Conservation (phyloP, 305 asterid genomes). For the Fraxinus dipetala region DNA sequence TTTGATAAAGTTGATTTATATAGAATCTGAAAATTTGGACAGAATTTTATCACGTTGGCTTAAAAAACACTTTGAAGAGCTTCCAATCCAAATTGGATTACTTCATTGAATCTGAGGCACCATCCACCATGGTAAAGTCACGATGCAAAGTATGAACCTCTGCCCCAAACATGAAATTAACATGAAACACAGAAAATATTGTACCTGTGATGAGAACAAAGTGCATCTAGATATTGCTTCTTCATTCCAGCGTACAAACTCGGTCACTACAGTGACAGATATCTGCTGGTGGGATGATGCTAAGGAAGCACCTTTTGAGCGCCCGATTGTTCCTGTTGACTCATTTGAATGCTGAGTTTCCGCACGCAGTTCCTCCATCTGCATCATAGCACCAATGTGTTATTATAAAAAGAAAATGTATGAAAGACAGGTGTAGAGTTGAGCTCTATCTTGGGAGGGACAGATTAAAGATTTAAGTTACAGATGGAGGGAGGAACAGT, state of each 20-base stretch:
- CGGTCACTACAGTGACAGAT: slow-evolving; percentile 92
- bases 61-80: neutral
- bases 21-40: neutral
- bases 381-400: slow-evolving; percentile 25
- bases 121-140: neutral
- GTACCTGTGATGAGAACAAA: slow-evolving; percentile 82
- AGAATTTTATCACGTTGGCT: neutral
- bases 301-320: slow-evolving; percentile 86
- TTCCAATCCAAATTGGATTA: slow-evolving; percentile 1
- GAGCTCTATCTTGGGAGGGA: neutral
- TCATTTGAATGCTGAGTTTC: slow-evolving; percentile 76
- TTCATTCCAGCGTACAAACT: slow-evolving; percentile 98
- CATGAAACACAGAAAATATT: slow-evolving; percentile 16
- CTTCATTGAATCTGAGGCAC: neutral
- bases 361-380: slow-evolving; percentile 94
- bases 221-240: slow-evolving; percentile 90
- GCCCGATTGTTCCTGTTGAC: slow-evolving; percentile 85
- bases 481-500: slow-evolving; percentile 21
- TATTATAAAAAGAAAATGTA: slow-evolving; percentile 10
- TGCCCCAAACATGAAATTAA: neutral
- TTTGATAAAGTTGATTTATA: neutral
- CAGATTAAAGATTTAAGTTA: slow-evolving; percentile 4
- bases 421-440: neutral
- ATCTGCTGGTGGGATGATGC: slow-evolving; percentile 85
- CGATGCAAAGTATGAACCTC: neutral